phyloP scores from a whole-genome alignment of 2,329 filamentous ascomycete genomes.

The Blastomyces gilchristii region DNA sequence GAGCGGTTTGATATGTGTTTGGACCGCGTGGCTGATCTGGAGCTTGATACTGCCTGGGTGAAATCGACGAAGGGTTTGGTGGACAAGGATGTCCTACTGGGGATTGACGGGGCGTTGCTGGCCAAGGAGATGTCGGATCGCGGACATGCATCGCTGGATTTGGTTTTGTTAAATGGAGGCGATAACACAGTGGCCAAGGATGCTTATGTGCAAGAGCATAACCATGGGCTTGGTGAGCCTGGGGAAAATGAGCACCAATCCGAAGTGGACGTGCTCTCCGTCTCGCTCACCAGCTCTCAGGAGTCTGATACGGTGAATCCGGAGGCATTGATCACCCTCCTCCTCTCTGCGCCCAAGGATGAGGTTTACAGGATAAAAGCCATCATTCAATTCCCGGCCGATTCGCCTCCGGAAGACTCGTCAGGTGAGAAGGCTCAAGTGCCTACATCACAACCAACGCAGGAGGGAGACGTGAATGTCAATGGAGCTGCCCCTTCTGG shows the following conservation, averaged over 20 bases:
- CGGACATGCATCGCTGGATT: conserved; percentile 22
- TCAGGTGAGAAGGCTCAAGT: conserved; percentile 36
- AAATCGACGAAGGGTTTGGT: conserved; percentile 78
- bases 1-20: conserved; percentile 64
- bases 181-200: conserved; percentile 14
- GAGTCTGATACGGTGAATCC: conserved; percentile 47
- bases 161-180: conserved; percentile 21
- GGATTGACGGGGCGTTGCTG: conserved; percentile 68
- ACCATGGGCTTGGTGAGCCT: conserved; percentile 24
- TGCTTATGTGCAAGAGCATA: conserved; percentile 22
- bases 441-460: conserved; percentile 16
- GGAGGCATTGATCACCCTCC: conserved; percentile 46
- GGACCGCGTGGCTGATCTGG: conserved; percentile 69
- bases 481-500: not conserved
- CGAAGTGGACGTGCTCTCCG: conserved; percentile 83
- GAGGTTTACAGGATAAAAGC: conserved; percentile 94
- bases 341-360: conserved; percentile 77
- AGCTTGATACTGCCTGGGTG: conserved; percentile 69
- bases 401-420: conserved; percentile 37
- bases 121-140: conserved; percentile 34
- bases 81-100: conserved; percentile 68
- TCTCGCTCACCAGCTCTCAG: conserved; percentile 49
- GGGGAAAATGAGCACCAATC: conserved; percentile 54
- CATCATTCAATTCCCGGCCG: conserved; percentile 40
- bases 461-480: not conserved